Base-by-base conservation (phyloP, 1,284 basidiomycete genomes). In the Puccinia triticina region DNA sequence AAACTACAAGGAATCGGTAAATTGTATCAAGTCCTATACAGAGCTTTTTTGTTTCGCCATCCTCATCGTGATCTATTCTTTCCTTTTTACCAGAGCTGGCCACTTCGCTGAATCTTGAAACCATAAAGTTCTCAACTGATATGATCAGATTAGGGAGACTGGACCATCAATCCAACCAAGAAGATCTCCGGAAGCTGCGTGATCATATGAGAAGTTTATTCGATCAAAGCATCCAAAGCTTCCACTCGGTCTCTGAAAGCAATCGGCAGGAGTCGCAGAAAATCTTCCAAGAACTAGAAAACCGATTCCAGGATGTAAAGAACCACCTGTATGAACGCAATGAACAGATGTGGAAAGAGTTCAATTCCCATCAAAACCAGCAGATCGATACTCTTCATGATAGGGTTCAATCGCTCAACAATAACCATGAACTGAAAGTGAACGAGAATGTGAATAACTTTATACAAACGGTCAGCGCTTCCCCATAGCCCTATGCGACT, bases 1-100 rank as follows among this genome's bases (percentile, higher is more conserved):
- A 74, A 59, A 72, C 32, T 75, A 50, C n/a, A 75, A 32, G 79
- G 57, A 46, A 48, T 82, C 1, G 79, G 79, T 75, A 82, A 66
- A 55, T 48, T 8, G n/a, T 40, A 40, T 66, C 43, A 10, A 8
- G 37, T 23, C 43, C 48, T 69, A 23, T 69, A 14, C 40, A 37
- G 8, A 43, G n/a, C n/a, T n/a, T 26, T 26, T 53, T 18, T 14
- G 1, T 16, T 53, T 26, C n/a, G 37, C 12, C 26, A 32, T 40
- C 53, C 14, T 53, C 18, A 50, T 50, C 18, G 2, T 50, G 16
- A 50, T 50, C 34, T 29, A 48, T 46, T 76, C 26, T 46, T 46
- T 43, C 43, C 50, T 46, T 12, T 72, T 26, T 21, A 34, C 32
- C 37, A 76, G 74, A 76, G 55, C 55, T 76, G 26, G 53, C 74